Evolutionary conservation across 2,329 filamentous ascomycete species (phyloP), one percentile per base, ranked within the genome.

Genomic region (Paecilomyces dactylethromorphus): DNA sequence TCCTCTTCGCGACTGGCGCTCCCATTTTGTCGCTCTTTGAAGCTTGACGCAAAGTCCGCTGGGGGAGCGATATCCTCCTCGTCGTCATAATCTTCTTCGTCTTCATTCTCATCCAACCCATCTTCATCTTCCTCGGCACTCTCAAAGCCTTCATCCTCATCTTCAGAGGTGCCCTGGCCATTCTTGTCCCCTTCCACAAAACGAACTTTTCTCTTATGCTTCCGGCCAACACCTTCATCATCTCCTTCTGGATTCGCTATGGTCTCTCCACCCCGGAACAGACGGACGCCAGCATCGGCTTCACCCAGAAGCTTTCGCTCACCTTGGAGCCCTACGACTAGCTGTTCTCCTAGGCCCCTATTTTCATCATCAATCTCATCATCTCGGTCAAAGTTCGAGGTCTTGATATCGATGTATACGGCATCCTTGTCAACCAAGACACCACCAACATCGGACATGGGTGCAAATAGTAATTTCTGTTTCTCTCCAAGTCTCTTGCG

Each of bases 381-480:
- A 12, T 85, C 83, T 1, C 77, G 75, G 62, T 86, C 79, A 64
- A 99, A 97, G 3, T 85, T 95, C 29, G 82, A 79, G 13, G 84
- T 85, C 70, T 87, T 88, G 51, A 89, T 77, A 68, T 89, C 85
- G 62, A 89, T 97, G 78, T 96, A 99, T 39, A 99, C 92, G 7
- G 93, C 92, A 75, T 99, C 94, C 61, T 96, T 96, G 65, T 99
- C 94, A 56, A 99, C 93, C 71, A 97, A 87, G 12, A 99, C 85
- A 68, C 94, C 94, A 64, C 92, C 95, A 33, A 96, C 92, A 75
- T 99, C 94, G 26, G 92, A 96, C 93, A 99, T 97, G 33, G 94
- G 95, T 2, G 94, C 95, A 74, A 97, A 95, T 4, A 99, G 79
- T 66, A 95, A 86, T 78, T 97, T 97, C 71, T 99, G 93, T 76